phyloP scores from a whole-genome alignment of 805 yeast species.

The Candida parachauliodes region DNA sequence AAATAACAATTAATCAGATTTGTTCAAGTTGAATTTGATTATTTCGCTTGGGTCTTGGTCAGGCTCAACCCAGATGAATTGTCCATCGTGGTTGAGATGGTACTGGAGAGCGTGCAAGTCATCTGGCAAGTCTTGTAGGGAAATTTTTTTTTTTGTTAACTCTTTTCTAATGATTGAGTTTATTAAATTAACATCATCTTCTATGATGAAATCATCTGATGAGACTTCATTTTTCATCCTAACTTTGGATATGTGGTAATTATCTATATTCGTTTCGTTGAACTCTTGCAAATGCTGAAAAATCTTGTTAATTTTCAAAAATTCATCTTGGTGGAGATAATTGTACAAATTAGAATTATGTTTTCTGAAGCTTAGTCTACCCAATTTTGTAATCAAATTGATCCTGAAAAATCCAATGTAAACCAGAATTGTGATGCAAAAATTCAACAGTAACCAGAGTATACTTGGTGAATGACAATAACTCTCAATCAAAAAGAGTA shows the following conservation, averaged over 20 bases:
- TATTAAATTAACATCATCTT: slow-evolving; percentile 10
- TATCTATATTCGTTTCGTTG: slow-evolving; percentile 37
- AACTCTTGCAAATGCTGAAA: slow-evolving; percentile 41
- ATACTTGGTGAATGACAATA: slow-evolving; percentile 15
- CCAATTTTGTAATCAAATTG: slow-evolving; percentile 7
- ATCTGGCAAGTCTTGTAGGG: slow-evolving; percentile 33
- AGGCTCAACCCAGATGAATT: slow-evolving; percentile 42
- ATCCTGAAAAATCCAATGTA: slow-evolving; percentile 6
- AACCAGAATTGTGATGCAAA: slow-evolving; percentile 2
- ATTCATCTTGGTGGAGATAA: slow-evolving; percentile 27
- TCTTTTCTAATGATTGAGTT: slow-evolving; percentile 14
- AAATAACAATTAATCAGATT: too few species aligned
- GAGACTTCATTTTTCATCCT: slow-evolving; percentile 16
- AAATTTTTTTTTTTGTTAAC: slow-evolving; percentile 28
- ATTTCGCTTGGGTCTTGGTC: slow-evolving; percentile 46
- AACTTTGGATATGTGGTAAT: slow-evolving; percentile 34
- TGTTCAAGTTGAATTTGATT: slow-evolving; percentile 13
- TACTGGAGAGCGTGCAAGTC: slow-evolving; percentile 34
- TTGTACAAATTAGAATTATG: slow-evolving; percentile 26
- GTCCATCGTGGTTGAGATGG: slow-evolving; percentile 35
- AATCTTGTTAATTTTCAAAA: slow-evolving; percentile 28
- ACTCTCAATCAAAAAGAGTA: not conserved
- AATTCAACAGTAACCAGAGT: slow-evolving; percentile 11
- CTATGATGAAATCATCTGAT: slow-evolving; percentile 22
- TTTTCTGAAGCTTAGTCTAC: slow-evolving; percentile 37